Evolutionary conservation across 2,329 filamentous ascomycete genomes (phyloP), one percentile per base, ranked within the genome.

Genomic region (Xylariomycetidae sp.): DNA sequence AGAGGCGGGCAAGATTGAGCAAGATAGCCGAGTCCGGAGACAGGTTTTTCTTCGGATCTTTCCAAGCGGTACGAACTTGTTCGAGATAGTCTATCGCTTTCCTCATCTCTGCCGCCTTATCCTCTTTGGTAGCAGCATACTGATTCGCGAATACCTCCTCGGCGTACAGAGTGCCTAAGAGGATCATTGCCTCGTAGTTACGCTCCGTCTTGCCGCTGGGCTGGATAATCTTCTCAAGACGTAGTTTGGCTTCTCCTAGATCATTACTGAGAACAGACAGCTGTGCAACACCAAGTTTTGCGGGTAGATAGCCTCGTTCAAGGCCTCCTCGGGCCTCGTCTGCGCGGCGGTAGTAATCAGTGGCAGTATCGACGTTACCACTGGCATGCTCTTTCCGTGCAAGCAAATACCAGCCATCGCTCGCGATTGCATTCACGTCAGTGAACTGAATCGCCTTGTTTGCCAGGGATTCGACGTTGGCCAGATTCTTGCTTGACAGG

Each of bases 361-460:
- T 78, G 2, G 92, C 90, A 36, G 80, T 82, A 14, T 82, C 72
- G 6, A 77, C 63, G 37, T 96, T 81, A 26, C 84, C 83, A 37
- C 80, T 76, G 46, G 88, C 87, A 56, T 98, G 92, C 44, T 90
- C 87, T 57, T 94, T 96, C 40, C 89, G 76, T 17, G 88, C 92
- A 25, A 97, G 76, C 7, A 97, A 66, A 61, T 96, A 98, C 89
- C 90, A 97, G 22, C 92, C 94, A 56, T 98, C 94, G 62, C 90
- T 95, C 16, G 90, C 90, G 58, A 97, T 88, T 4, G 89, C 87
- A 58, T 95, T 95, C 48, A 97, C 87, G 55, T 98, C 92, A 3
- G 92, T 97, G 51, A 87, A 83, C 53, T 96, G 88, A 42, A 98
- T 96, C 6, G 92, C 89, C 58, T 92, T 92, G 57, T 89, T 85